These are phyloP conservation scores for Huiozyma naganishii DNA, from an alignment of 805 yeast genomes.

Conservation along the genomic window DNA sequence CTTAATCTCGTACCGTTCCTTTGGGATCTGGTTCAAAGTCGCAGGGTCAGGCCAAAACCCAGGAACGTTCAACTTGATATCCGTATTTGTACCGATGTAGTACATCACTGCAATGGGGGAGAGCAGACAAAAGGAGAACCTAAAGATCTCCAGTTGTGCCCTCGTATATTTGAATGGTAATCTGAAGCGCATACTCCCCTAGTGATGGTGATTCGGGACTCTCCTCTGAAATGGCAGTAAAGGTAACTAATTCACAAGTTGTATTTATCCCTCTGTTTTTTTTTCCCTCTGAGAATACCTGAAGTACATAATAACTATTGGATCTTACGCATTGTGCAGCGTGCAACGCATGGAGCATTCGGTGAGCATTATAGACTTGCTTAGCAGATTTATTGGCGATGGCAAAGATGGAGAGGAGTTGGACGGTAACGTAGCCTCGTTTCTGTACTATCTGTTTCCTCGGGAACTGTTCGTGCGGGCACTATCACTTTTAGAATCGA, in stretches of 20 bases:
- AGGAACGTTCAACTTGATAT: slow-evolving; percentile 76
- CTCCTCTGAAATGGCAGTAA: too few species aligned
- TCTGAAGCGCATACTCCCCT: slow-evolving; percentile 6
- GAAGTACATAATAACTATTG: too few species aligned
- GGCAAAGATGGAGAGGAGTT: slow-evolving; percentile 10
- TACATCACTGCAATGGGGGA: slow-evolving; percentile 90
- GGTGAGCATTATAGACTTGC: slow-evolving; percentile 5
- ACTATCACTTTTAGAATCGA: slow-evolving; percentile 25
- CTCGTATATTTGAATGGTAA: slow-evolving; percentile 31
- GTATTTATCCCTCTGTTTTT: too few species aligned
- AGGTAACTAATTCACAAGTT: too few species aligned
- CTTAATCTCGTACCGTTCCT: slow-evolving; percentile 83
- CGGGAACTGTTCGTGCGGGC: slow-evolving; percentile 25
- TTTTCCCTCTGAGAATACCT: too few species aligned
- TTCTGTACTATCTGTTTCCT: slow-evolving; percentile 25
- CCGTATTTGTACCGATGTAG: slow-evolving; percentile 85
- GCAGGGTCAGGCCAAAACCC: slow-evolving; percentile 98
- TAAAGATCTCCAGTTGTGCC: slow-evolving; percentile 44
- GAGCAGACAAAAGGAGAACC: slow-evolving; percentile 71
- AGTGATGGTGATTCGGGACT: too few species aligned
- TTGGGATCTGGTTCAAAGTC: slow-evolving; percentile 81
- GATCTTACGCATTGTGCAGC: neutral
- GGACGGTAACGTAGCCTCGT: slow-evolving; percentile 23
- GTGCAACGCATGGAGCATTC: neutral
- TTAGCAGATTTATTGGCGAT: slow-evolving; percentile 3